Evolutionary conservation across 352 stramenopile species (phyloP), one percentile per base, ranked within the genome.

Genomic region (Globisporangium echinulatum): DNA sequence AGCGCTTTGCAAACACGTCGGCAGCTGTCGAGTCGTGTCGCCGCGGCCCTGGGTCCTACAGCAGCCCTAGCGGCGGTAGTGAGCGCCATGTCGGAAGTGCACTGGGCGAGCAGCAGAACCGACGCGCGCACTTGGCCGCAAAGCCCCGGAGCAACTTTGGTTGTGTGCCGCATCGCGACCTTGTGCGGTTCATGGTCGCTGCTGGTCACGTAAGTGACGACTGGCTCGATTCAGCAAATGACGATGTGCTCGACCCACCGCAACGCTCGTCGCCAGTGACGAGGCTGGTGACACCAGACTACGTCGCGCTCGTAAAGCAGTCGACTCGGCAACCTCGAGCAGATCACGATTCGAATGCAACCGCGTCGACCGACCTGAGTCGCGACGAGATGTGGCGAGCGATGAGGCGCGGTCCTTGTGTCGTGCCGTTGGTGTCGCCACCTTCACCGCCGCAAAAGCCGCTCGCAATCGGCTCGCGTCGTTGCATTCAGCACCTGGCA

Each of bases 151-250:
- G 61, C 33, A 74, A 63, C 7, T 82, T 82, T 38, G 72, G 72
- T 4, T 57, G 58, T 33, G 64, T 71, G 4, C 58, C 66, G 33
- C 69, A 64, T 56, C 74, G 75, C 19, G 75, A 88, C 13, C 56
- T 87, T 49, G 54, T 81, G 44, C 68, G 54, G 17, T 87, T 77
- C 8, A 82, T 88, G 76, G 48, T 66, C 15, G 36, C 62, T 25
- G 79, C 79, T 0, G 79, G 77, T 4, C 75, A 87, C 51, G 38
- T 74, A 40, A 81, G 61, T 57, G 59, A 63, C 0, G 55, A 72
- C 4, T 63, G 53, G 1, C 68, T 85, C 36, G 69, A 59, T 8
- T 68, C 69, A 17, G 8, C 56, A 47, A 39, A 42, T 3, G 48
- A 4, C 33, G 49, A 58, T 39, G 39, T 50, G 13, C 7, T 17